Conservation (phyloP, 2,329 filamentous ascomycete genomes). For the Alternaria brassicicola region DNA sequence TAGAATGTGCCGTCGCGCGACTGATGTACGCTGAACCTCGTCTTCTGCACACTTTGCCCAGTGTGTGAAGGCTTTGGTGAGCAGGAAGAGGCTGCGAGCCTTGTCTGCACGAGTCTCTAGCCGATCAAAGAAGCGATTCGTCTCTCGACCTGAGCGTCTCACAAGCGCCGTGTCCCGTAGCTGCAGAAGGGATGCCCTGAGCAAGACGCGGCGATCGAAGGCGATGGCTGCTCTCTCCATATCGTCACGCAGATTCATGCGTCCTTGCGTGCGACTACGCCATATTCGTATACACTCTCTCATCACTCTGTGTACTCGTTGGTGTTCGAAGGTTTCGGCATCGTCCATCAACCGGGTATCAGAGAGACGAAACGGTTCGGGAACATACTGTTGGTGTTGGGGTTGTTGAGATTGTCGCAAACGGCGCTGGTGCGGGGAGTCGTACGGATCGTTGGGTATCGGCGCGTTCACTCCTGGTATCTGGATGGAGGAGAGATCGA, state of each 20-base stretch:
- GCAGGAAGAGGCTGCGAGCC: constrained; percentile 69
- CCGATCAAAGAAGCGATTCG: constrained; percentile 60
- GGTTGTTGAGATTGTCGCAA: constrained; percentile 11
- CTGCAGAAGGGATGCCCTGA: constrained; percentile 59
- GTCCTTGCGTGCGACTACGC: constrained; percentile 51
- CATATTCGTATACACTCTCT: constrained; percentile 52
- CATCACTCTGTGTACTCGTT: constrained; percentile 35
- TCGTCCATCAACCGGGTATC: constrained; percentile 59
- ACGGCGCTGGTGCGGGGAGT: constrained; percentile 15
- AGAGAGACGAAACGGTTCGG: constrained; percentile 56
- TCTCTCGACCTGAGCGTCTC: constrained; percentile 54
- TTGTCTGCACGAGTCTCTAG: constrained; percentile 66
- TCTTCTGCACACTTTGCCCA: constrained; percentile 72
- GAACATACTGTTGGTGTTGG: constrained; percentile 27
- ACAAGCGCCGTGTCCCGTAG: constrained; percentile 30
- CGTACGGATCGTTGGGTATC: constrained; percentile 29
- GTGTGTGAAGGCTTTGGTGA: constrained; percentile 68
- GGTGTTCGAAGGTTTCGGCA: constrained; percentile 52
- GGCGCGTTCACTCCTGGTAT: constrained; percentile 48
- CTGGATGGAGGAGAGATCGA: constrained; percentile 38
- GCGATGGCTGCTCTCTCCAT: constrained; percentile 48
- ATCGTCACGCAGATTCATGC: constrained; percentile 21
- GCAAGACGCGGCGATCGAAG: constrained; percentile 58
- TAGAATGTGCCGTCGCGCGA: constrained; percentile 73
- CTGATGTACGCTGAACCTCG: constrained; percentile 68